Conservation (phyloP, 495 filamentous ascomycete species). For the Rostrohypoxylon terebratum region DNA sequence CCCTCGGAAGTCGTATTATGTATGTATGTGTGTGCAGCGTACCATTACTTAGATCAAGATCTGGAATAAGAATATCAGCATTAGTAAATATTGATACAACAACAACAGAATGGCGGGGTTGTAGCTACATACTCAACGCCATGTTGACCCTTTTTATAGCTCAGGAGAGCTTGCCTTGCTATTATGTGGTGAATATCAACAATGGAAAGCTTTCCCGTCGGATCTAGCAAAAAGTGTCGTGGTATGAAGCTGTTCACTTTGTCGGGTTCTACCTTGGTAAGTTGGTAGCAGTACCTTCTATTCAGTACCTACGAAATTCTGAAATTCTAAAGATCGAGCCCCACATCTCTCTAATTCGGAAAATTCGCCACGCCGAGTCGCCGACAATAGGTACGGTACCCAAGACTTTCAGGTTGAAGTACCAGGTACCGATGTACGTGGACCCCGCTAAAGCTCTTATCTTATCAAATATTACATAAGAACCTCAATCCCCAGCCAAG, state of each 20-base stretch:
- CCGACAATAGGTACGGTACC: conserved; percentile 36
- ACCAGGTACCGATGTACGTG: conserved; percentile 2
- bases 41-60: conserved; percentile 66
- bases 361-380: conserved; percentile 39
- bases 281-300: conserved; percentile 2
- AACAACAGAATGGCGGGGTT: conserved; percentile 41
- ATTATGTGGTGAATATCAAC: not conserved
- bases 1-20: not conserved
- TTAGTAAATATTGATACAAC: conserved; percentile 47
- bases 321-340: conserved; percentile 40
- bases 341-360: conserved; percentile 36
- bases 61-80: conserved; percentile 52
- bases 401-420: no score
- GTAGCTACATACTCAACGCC: conserved; percentile 57
- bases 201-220: not conserved
- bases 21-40: conserved; percentile 43
- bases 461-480: conserved; percentile 16
- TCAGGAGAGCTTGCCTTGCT: conserved; percentile 42
- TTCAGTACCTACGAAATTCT: conserved; percentile 33
- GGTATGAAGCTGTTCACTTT: conserved; percentile 28
- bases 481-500: not conserved
- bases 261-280: conserved; percentile 26
- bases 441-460: conserved; percentile 26
- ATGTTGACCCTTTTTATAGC: conserved; percentile 53
- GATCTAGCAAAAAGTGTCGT: conserved; percentile 4